Evolutionary conservation across 2,329 filamentous ascomycete species (phyloP).

Genomic region (Juglanconis juglandina): DNA sequence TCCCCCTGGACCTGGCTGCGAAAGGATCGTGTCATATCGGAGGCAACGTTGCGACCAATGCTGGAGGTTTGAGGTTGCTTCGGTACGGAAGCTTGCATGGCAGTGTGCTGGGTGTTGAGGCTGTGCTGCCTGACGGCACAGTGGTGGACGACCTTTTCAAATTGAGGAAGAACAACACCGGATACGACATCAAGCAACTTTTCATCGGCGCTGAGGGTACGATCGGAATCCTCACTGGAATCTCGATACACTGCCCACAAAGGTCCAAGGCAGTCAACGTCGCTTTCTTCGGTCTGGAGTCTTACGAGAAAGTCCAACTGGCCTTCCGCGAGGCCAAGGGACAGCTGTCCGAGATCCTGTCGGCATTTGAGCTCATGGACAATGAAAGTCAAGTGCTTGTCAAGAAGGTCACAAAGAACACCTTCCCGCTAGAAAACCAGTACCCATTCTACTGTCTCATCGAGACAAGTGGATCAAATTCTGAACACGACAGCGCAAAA

Average conservation of each 20-base stretch:
- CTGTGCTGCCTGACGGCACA: conserved; percentile 88
- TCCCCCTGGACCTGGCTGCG: conserved; percentile 93
- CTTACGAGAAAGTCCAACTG: conserved; percentile 81
- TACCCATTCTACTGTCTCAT: conserved; percentile 95
- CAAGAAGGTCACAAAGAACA: conserved; percentile 68
- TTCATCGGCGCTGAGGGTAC: conserved; percentile 96
- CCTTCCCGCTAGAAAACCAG: conserved; percentile 75
- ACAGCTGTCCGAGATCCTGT: conserved; percentile 90
- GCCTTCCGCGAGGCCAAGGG: conserved; percentile 87
- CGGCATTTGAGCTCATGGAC: conserved; percentile 98
- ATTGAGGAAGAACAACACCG: conserved; percentile 96
- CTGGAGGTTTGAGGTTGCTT: conserved; percentile 82
- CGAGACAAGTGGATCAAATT: conserved; percentile 92
- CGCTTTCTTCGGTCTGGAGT: conserved; percentile 87
- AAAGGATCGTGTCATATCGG: conserved; percentile 97
- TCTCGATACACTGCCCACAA: conserved; percentile 87
- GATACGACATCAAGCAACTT: conserved; percentile 93
- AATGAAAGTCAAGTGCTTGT: conserved; percentile 76
- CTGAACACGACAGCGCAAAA: conserved; percentile 91
- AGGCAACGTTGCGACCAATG: conserved; percentile 93
- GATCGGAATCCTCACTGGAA: conserved; percentile 86
- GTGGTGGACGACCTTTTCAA: conserved; percentile 84
- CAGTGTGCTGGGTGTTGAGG: conserved; percentile 87
- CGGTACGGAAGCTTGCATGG: conserved; percentile 94
- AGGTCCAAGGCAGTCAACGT: conserved; percentile 87